These are phyloP conservation scores for Trichothecium sympodiale DNA, from an alignment of 2,329 filamentous ascomycete genomes.

Conservation along the genomic window DNA sequence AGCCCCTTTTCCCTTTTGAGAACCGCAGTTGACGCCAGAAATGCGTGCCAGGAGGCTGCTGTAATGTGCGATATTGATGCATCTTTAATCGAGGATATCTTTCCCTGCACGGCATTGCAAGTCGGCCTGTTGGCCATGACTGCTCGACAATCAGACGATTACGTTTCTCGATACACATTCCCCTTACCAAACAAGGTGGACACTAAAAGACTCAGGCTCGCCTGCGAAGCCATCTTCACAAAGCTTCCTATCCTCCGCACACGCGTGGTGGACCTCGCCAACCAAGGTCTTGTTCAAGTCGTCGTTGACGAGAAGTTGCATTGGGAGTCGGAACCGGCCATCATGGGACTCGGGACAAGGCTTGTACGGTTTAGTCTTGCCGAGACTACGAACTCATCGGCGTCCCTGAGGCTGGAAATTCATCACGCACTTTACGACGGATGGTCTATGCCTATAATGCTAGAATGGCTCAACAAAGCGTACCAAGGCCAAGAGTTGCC, in stretches of 20 bases:
- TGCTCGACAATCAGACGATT: not conserved
- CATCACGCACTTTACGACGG: slow-evolving; percentile 38
- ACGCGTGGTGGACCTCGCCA: not conserved
- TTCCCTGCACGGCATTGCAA: slow-evolving; percentile 2
- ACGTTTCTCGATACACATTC: slow-evolving; percentile 1
- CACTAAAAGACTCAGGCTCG: not conserved
- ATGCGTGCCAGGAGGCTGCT: not conserved
- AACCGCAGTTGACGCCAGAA: not conserved
- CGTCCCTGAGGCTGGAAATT: slow-evolving; percentile 9
- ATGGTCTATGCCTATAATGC: slow-evolving; percentile 33
- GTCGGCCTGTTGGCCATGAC: slow-evolving; percentile 2
- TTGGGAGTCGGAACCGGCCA: slow-evolving; percentile 15
- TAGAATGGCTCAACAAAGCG: slow-evolving; percentile 26
- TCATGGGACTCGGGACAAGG: slow-evolving; percentile 20
- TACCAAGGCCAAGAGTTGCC: slow-evolving; percentile 13
- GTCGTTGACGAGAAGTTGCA: slow-evolving; percentile 23
- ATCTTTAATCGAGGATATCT: slow-evolving; percentile 1
- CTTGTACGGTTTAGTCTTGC: slow-evolving; percentile 16
- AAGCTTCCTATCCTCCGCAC: not conserved
- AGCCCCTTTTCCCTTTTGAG: not conserved
- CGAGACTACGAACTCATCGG: slow-evolving; percentile 8
- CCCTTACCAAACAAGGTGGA: not conserved
- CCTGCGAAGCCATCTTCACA: not conserved
- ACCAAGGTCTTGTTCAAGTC: slow-evolving; percentile 26
- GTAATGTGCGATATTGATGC: not conserved